These are phyloP conservation scores for Fusarium sp. DNA, from an alignment of 2,329 filamentous ascomycete species.

Conservation along the genomic window DNA sequence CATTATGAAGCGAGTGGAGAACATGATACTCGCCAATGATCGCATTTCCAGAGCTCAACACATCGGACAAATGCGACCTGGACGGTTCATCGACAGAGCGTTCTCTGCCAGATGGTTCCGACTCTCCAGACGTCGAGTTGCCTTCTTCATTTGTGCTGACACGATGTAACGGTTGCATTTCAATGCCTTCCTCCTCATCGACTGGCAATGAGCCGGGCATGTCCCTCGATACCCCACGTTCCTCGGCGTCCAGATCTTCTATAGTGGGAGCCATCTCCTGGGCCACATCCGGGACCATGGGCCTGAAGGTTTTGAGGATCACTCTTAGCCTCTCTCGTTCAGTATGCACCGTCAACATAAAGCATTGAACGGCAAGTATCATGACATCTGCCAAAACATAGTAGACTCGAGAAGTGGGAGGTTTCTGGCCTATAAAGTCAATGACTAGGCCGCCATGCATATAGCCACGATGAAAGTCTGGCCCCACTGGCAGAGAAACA, in stretches of 20 bases:
- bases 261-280: constrained; percentile 47
- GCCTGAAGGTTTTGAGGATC: constrained; percentile 55
- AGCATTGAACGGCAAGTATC: constrained; percentile 67
- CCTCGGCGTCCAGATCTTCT: constrained; percentile 68
- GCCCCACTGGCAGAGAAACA: constrained; percentile 64
- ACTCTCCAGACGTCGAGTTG: constrained; percentile 43
- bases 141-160: constrained; percentile 41
- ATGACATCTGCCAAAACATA: constrained; percentile 67
- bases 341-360: constrained; percentile 72
- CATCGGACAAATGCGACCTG: constrained; percentile 57
- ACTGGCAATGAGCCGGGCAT: constrained; percentile 49
- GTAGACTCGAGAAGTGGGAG: constrained; percentile 66
- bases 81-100: constrained; percentile 46
- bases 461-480: constrained; percentile 71
- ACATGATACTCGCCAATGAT: constrained; percentile 66
- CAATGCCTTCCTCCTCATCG: constrained; percentile 58
- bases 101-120: constrained; percentile 44
- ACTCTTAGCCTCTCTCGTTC: constrained; percentile 68
- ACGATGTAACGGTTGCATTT: constrained; percentile 55
- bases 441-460: constrained; percentile 74
- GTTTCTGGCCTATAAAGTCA: constrained; percentile 75
- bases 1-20: constrained; percentile 59
- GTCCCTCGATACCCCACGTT: constrained; percentile 61
- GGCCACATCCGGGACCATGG: constrained; percentile 47
- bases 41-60: constrained; percentile 66